Base-by-base conservation (phyloP, 2,329 filamentous ascomycete species). In the Alternaria arbusti region DNA sequence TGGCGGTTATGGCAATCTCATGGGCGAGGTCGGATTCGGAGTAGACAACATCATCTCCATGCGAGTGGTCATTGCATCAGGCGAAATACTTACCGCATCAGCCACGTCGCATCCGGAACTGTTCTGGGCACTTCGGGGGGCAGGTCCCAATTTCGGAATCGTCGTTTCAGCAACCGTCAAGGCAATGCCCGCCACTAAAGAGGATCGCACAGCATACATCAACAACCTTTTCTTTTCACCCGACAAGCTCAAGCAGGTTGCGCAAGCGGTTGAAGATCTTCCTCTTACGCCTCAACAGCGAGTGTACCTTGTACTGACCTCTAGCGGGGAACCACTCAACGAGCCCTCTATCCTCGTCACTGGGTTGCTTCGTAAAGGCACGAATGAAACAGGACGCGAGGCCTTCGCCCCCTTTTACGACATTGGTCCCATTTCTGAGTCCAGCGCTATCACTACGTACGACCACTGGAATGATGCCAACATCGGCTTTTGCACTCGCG, bases 1-100 rank as follows among this genome's bases (percentile, higher is more conserved):
- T 5, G 87, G 86, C 40, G 87, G 87, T 2, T 87, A 86, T 67
- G 87, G 88, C 5, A 84, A 85, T 76, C 76, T 89, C 26, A 84
- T 83, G 51, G 84, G 86, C 2, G 76, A 80, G 25, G 77, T 86
- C 52, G 89, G 88, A 0, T 81, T 89, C 13, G 81, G 81, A 1
- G 83, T 86, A 49, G 86, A 87, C 72, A 84, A 84, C 63, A 75
- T 87, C 36, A 63, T 73, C 36, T 77, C 74, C 0, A 32, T 72
- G 20, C 70, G 70, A 5, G 68, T 77, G 6, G 69, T 74, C 6
- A 69, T 69, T 13, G 71, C 79, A 3, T 59, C 70, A 54, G 78
- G 78, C 6, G 61, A 67, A 2, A 61, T 80, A 26, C 63, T 78
- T 26, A 78, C 75, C 6, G 79, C 72, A 20, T 76, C 75, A 23